Conservation (phyloP, 208 protist species). For the Angomonas deanei region DNA sequence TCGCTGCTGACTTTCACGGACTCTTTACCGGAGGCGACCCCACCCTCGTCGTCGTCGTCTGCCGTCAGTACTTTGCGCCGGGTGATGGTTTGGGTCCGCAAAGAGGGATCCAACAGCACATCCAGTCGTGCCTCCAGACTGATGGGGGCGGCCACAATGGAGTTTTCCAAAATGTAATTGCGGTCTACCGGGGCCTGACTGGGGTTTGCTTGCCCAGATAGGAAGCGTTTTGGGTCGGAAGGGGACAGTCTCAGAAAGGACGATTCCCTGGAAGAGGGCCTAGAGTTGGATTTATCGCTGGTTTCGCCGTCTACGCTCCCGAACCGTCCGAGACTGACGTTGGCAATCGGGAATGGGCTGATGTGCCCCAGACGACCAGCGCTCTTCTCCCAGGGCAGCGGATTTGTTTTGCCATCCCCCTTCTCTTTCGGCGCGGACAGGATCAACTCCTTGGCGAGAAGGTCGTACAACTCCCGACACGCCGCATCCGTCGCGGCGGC, state of each 20-base stretch:
- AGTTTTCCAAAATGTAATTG: slow-evolving; percentile 14
- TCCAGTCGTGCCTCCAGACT: slow-evolving; percentile 26
- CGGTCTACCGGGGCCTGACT: neutral
- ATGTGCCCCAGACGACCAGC: too few species aligned
- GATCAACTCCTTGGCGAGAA: neutral
- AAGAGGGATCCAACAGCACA: neutral
- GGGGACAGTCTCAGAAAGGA: too few species aligned
- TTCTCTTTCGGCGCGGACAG: neutral
- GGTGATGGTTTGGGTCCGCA: neutral
- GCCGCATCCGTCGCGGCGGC: neutral
- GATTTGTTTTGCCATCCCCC: neutral
- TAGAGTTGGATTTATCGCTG: too few species aligned
- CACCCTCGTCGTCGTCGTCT: neutral
- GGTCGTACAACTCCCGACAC: neutral
- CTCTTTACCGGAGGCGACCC: neutral
- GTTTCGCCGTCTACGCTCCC: too few species aligned
- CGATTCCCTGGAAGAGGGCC: too few species aligned
- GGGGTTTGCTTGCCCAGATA: too few species aligned
- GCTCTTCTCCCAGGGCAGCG: neutral
- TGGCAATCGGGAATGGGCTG: too few species aligned
- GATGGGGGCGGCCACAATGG: slow-evolving; percentile 33
- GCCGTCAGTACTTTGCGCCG: neutral
- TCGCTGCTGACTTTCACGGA: too few species aligned
- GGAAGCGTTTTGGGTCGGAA: too few species aligned
- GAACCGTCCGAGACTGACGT: too few species aligned